These are phyloP conservation scores for Stephania yunnanensis DNA, from an alignment of 164 flowering plant genomes.

Conservation along the genomic window DNA sequence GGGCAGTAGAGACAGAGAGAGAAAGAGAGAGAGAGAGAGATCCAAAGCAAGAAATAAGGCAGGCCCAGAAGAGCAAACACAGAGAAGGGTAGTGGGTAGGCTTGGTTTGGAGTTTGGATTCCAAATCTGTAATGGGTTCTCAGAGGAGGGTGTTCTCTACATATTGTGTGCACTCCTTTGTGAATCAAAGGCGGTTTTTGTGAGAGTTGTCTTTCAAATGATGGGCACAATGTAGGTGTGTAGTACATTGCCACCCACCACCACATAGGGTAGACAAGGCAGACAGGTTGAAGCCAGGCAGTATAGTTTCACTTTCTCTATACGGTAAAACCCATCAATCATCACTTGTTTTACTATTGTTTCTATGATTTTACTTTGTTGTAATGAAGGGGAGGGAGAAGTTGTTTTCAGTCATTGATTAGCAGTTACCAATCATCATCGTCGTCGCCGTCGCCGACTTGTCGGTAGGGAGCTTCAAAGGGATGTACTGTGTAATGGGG, in stretches of 20 bases:
- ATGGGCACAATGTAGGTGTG: constrained; percentile 47
- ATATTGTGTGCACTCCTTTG: constrained; percentile 2
- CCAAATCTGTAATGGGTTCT: constrained; percentile 21
- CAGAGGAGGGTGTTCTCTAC: constrained; percentile 15
- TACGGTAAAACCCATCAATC: constrained; percentile 1
- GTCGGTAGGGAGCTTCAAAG: constrained; percentile 10
- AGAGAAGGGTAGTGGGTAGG: neutral
- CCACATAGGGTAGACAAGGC: constrained; percentile 38
- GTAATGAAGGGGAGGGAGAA: constrained; percentile 12
- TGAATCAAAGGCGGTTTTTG: constrained; percentile 29
- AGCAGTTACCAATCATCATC: neutral
- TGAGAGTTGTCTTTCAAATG: constrained; percentile 31
- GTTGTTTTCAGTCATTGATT: constrained; percentile 15
- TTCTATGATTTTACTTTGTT: neutral
- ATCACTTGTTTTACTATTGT: neutral
- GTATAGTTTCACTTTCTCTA: constrained; percentile 16
- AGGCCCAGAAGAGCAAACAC: constrained; percentile 8
- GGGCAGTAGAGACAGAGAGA: neutral
- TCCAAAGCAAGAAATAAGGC: neutral
- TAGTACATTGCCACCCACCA: constrained; percentile 17
- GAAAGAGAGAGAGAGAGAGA: neutral
- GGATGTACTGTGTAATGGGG: constrained; percentile 14
- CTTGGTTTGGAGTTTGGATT: neutral
- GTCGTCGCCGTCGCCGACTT: neutral
- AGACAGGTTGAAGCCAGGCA: constrained; percentile 87